phyloP scores from a whole-genome alignment of 129 eudicot species.

The Helichrysum umbraculigerum region DNA sequence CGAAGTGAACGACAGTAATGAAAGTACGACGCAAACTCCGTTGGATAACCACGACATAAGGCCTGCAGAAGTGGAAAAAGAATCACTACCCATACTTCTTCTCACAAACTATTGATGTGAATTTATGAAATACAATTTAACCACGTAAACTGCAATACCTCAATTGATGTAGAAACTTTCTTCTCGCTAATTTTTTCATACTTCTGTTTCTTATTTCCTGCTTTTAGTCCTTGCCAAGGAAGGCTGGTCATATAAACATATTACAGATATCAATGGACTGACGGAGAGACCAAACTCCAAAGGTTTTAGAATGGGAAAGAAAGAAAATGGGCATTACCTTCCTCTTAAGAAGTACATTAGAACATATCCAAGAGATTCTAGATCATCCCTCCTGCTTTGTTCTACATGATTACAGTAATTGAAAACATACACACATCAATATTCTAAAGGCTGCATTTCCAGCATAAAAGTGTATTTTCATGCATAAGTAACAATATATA shows the following conservation, averaged over 20 bases:
- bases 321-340: slow-evolving; percentile 46
- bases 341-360: slow-evolving; percentile 93
- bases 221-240: slow-evolving; percentile 91
- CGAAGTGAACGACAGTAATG: slow-evolving; percentile 92
- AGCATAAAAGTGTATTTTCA: not conserved
- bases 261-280: slow-evolving; percentile 27
- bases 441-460: slow-evolving; percentile 14
- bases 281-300: slow-evolving; percentile 10
- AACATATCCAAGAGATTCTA: slow-evolving; percentile 90
- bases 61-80: slow-evolving; percentile 38
- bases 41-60: slow-evolving; percentile 75
- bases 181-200: slow-evolving; percentile 86
- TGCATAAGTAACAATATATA: slow-evolving; percentile 26
- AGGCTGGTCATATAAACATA: slow-evolving; percentile 48
- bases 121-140: not conserved
- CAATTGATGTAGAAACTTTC: slow-evolving; percentile 84
- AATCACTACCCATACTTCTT: not conserved
- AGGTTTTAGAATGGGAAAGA: slow-evolving; percentile 3
- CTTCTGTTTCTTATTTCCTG: slow-evolving; percentile 75
- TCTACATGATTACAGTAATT: slow-evolving; percentile 41
- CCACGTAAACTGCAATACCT: slow-evolving; percentile 43
- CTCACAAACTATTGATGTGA: not conserved
- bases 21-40: slow-evolving; percentile 86
- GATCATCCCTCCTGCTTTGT: slow-evolving; percentile 94
- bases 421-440: slow-evolving; percentile 8